phyloP scores from a whole-genome alignment of 768 basidiomycete species.

The Cubamyces lactineus region DNA sequence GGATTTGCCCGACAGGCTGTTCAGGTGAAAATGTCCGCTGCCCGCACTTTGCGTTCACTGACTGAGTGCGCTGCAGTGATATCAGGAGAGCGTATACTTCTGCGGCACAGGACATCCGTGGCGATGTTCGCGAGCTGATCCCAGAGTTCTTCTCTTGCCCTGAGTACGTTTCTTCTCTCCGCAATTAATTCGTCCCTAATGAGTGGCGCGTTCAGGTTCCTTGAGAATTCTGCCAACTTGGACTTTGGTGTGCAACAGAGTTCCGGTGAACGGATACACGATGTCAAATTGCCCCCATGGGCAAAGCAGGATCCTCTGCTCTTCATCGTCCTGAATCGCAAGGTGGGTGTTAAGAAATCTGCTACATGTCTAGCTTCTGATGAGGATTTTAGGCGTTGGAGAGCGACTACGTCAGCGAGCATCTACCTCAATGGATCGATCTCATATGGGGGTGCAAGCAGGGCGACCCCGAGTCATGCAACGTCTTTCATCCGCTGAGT shows the following conservation, averaged over 20 bases:
- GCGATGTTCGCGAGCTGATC: conserved; percentile 92
- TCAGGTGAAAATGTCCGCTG: conserved; percentile 51
- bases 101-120: conserved; percentile 82
- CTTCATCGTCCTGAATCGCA: conserved; percentile 79
- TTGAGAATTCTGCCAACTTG: conserved; percentile 78
- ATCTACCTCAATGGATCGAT: conserved; percentile 90
- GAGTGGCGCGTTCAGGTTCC: conserved; percentile 56
- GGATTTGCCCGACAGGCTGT: conserved; percentile 89
- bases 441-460: conserved; percentile 91
- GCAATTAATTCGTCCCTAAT: neutral
- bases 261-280: conserved; percentile 78
- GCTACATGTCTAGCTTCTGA: neutral
- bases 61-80: conserved; percentile 53
- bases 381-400: conserved; percentile 70
- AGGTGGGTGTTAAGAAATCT: conserved; percentile 42
- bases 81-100: conserved; percentile 82
- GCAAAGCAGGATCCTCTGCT: conserved; percentile 81
- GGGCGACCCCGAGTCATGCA: conserved; percentile 72
- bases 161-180: conserved; percentile 51
- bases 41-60: neutral
- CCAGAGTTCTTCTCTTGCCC: conserved; percentile 88
- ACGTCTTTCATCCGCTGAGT: conserved; percentile 91
- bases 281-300: conserved; percentile 92
- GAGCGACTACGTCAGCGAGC: conserved; percentile 82
- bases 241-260: conserved; percentile 78